Conservation (phyloP, 2,329 filamentous ascomycete genomes). For the Spiromastix sp. region DNA sequence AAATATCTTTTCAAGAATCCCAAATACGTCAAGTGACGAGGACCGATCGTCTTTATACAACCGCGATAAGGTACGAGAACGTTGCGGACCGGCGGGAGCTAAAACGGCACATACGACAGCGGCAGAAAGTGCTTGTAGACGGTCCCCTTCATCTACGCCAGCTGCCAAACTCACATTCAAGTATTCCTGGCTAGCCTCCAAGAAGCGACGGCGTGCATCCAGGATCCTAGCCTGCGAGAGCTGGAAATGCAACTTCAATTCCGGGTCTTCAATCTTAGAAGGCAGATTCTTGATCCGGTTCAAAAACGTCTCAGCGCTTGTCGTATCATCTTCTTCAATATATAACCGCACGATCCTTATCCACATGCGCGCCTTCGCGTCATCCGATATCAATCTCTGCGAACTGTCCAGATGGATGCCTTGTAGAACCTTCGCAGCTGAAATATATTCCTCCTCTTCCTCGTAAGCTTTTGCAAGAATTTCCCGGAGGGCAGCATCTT, state of each 20-base stretch:
- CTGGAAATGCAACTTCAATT: conserved; percentile 73
- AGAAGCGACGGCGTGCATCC: conserved; percentile 80
- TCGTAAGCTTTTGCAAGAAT: conserved; percentile 78
- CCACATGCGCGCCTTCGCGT: conserved; percentile 77
- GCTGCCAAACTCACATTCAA: conserved; percentile 72
- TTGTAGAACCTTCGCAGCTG: conserved; percentile 67
- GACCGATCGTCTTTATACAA: conserved; percentile 91
- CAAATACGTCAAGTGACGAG: conserved; percentile 58
- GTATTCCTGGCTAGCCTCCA: conserved; percentile 80
- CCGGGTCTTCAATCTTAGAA: conserved; percentile 60
- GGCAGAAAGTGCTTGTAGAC: conserved; percentile 71
- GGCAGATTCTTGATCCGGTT: conserved; percentile 87
- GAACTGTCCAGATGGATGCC: conserved; percentile 83
- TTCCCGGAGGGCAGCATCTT: conserved; percentile 65
- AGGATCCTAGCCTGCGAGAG: conserved; percentile 87
- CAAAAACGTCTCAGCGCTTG: conserved; percentile 71
- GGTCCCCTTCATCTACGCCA: conserved; percentile 75
- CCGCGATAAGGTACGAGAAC: conserved; percentile 67
- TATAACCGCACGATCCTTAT: conserved; percentile 91
- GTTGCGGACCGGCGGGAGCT: conserved; percentile 77
- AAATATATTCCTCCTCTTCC: conserved; percentile 65
- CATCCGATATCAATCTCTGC: conserved; percentile 70
- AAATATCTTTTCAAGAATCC: conserved; percentile 96
- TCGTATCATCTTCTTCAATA: conserved; percentile 86
- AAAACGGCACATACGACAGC: conserved; percentile 89